Base-by-base conservation (phyloP, 1,284 basidiomycete genomes). In the Leccinum pachyderme region DNA sequence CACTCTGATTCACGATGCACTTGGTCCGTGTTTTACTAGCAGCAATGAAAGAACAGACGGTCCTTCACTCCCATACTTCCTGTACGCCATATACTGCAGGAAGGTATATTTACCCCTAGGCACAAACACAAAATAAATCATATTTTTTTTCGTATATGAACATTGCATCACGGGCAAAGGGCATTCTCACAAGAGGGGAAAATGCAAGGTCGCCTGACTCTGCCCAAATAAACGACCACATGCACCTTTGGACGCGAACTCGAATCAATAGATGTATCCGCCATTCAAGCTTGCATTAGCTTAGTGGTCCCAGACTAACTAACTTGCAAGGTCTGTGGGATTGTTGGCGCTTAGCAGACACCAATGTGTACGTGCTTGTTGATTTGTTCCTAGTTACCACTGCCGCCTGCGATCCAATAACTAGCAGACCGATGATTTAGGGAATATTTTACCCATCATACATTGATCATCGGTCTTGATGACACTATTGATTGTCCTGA, bases 401-500 rank as follows among this genome's bases (percentile, higher is more conserved):
- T 25, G 25, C 39, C 7, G 12, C 13, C 13, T 43, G 61, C 47
- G 52, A 56, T 53, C 46, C 51, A 39, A 52, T 37, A 39, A 41
- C 50, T 45, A 25, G 24, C 41, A 43, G 31, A 13, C 37, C 24
- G 5, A 27, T 22, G 5, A 27, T 22, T 46, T 33, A 7, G 33
- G 33, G n/a, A 27, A 39, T 44, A 25, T 43, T 43, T 43, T 43
- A 8, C 41, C 41, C 41, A 43, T 43, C 41, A 25, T 43, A 6
- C 41, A 43, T 43, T 43, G 41, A 43, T 43, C 24, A 25, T 43
- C 13, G 13, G 24, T 25, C 41, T 13, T 43, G 22, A 43, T 43
- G 41, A 24, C 60, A 51, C 62, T 62, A 51, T 55, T 47, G 49
- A 63, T 28, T 35, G 41, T 39, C 32, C 39, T 39, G 7, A 37